Conservation (phyloP, 2,329 filamentous ascomycete species). For the Dactylonectria estremocensis region DNA sequence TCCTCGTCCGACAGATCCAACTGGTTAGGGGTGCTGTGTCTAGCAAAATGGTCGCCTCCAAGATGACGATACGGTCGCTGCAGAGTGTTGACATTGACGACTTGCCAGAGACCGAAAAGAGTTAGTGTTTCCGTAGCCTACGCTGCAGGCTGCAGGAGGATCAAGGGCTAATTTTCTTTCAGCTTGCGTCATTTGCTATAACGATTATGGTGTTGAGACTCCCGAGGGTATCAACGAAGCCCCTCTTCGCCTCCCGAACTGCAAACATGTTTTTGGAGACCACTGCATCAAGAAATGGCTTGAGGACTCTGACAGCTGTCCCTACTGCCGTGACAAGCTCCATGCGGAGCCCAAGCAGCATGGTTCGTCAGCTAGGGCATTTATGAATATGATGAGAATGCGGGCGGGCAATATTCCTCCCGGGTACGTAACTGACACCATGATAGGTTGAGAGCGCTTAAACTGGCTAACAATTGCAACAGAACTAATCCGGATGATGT, state of each 20-base stretch:
- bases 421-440: constrained; percentile 38
- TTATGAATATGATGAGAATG: constrained; percentile 52
- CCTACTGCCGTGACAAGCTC: constrained; percentile 75
- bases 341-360: constrained; percentile 61
- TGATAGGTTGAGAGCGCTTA: background rate
- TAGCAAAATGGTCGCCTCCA: constrained; percentile 65
- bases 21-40: constrained; percentile 61
- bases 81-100: constrained; percentile 62
- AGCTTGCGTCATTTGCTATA: constrained; percentile 78
- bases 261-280: constrained; percentile 76
- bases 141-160: background rate
- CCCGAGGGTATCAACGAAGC: constrained; percentile 72
- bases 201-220: constrained; percentile 70
- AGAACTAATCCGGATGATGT: constrained; percentile 43
- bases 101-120: constrained; percentile 63
- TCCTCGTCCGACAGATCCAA: constrained; percentile 59
- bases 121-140: constrained; percentile 53
- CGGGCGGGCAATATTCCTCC: constrained; percentile 41
- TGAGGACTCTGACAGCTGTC: constrained; percentile 73
- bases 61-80: constrained; percentile 62
- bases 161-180: constrained; percentile 29
- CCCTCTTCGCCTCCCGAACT: constrained; percentile 72
- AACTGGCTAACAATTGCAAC: constrained; percentile 29
- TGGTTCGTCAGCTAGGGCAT: constrained; percentile 44
- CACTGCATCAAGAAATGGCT: constrained; percentile 78